These are phyloP conservation scores for Stemphylium vesicarium DNA, from an alignment of 2,329 filamentous ascomycete genomes.

Conservation along the genomic window DNA sequence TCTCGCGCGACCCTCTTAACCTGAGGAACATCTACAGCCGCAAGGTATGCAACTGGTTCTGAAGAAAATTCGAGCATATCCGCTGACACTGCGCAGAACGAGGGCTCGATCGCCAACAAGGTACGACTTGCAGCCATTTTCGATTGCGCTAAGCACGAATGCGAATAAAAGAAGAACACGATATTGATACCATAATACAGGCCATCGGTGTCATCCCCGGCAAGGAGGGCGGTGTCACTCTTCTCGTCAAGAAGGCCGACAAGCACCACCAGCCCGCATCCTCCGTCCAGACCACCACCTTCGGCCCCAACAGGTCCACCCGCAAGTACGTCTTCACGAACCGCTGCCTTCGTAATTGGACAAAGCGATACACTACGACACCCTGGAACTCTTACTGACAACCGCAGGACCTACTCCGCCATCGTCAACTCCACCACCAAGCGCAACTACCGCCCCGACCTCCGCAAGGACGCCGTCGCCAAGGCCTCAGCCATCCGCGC, in stretches of 20 bases:
- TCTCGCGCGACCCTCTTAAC: slow-evolving; percentile 96
- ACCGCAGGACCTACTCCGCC: slow-evolving; percentile 76
- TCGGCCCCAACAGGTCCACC: slow-evolving; percentile 73
- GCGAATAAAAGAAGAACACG: neutral
- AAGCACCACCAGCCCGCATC: slow-evolving; percentile 75
- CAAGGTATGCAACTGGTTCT: slow-evolving; percentile 67
- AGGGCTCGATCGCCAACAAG: slow-evolving; percentile 93
- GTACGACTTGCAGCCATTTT: slow-evolving; percentile 57
- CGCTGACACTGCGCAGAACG: slow-evolving; percentile 66
- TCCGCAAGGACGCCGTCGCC: slow-evolving; percentile 71
- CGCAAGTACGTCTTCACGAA: slow-evolving; percentile 71
- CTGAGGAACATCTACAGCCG: slow-evolving; percentile 87
- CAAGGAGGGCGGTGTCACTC: slow-evolving; percentile 79
- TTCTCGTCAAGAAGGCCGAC: slow-evolving; percentile 84
- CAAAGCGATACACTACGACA: neutral
- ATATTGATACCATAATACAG: slow-evolving; percentile 53
- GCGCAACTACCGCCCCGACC: slow-evolving; percentile 74
- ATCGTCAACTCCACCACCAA: slow-evolving; percentile 84
- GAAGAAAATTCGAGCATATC: slow-evolving; percentile 10
- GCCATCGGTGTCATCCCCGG: slow-evolving; percentile 79
- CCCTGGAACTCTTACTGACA: slow-evolving; percentile 5
- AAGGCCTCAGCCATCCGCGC: slow-evolving; percentile 85
- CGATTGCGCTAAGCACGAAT: slow-evolving; percentile 13
- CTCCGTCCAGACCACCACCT: slow-evolving; percentile 68
- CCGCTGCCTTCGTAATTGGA: neutral